Base-by-base conservation (phyloP, 2,329 filamentous ascomycete species). In the Seiridium unicorne region DNA sequence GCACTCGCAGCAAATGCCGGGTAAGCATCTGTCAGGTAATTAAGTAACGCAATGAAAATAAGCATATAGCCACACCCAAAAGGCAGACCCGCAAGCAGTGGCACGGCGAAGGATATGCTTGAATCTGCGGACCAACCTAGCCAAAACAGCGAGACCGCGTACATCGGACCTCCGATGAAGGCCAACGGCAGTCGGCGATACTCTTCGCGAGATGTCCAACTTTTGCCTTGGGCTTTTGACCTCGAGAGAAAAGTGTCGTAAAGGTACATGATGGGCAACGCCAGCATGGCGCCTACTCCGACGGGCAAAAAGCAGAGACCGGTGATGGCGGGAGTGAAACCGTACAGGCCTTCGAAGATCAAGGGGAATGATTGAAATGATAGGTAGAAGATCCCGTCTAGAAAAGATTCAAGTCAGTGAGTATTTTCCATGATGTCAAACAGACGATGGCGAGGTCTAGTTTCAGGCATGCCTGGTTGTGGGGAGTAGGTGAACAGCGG, bases 301-400 rank as follows among this genome's bases (percentile, higher is more conserved):
- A 93, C 87, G 40, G 89, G 84, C 5, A 93, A 77, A 73, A 90
- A 92, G 3, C 85, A 79, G 1, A 93, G 79, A 1, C 89, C 89
- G 36, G 85, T 84, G 35, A 85, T 78, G 18, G 89, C 88, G 0
- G 87, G 79, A 2, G 80, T 84, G 62, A 92, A 84, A 38, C 77
- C 76, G 71, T 92, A 92, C 3, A 87, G 70, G 34, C 75, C 70
- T 63, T 83, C 77, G 72, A 91, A 93, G 63, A 92, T 89, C 61
- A 88, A 80, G 1, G 87, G 87, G 70, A 89, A 93, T 2, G 89
- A 88, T 71, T 92, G 86, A 66, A 94, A 92, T 69, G 87, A 92
- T 74, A 93, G 90, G 78, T 85, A 84, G 68, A 84, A 84, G 65
- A 84, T 83, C 54, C 78, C 83, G 69, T 92, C 18, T 26, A 26